Evolutionary conservation across 2,329 filamentous ascomycete species (phyloP), one percentile per base, ranked within the genome.

Genomic region (Fusarium odoratissimum): DNA sequence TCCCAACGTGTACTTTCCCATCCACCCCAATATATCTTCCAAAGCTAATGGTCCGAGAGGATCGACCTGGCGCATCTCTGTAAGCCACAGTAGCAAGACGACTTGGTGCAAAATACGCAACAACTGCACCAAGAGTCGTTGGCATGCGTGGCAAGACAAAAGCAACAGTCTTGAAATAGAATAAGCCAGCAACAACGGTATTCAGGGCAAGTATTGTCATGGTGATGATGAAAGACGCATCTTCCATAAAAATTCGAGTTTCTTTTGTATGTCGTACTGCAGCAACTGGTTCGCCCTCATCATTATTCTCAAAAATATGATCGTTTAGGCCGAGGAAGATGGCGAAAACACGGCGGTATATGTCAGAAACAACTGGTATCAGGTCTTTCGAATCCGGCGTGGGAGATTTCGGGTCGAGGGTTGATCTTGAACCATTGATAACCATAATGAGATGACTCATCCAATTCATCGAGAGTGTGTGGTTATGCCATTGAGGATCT

Each of bases 81-180:
- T 14, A 52, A 1, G 7, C 12, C 1, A 48, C 17, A 1, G 23
- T 42, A 0, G 23, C 71, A 0, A 85, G 81, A 0, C 81, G 73
- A 60, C 87, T 88, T 0, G 86, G 84, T 0, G 86, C 85, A 5
- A 88, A 81, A 42, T 85, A 85, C 0, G 84, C 82, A 0, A 90
- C 76, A 0, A 86, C 67, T 0, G 86, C 84, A 0, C 83, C 88
- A 0, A 90, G 79, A 0, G 82, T 86, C 0, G 86, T 87, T 0
- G 89, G 89, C 76, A 91, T 79, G 0, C 86, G 79, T 1, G 87
- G 84, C 0, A 91, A 79, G 25, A 86, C 84, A 6, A 80, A 79
- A 3, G 80, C 80, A 0, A 86, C 82, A 0, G 84, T 72, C 0
- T 79, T 70, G 0, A 77, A 17, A 60, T 89, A 91, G 8, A 89